Base-by-base conservation (phyloP, 108 stramenopile species). In the Cyclotella distinguenda region DNA sequence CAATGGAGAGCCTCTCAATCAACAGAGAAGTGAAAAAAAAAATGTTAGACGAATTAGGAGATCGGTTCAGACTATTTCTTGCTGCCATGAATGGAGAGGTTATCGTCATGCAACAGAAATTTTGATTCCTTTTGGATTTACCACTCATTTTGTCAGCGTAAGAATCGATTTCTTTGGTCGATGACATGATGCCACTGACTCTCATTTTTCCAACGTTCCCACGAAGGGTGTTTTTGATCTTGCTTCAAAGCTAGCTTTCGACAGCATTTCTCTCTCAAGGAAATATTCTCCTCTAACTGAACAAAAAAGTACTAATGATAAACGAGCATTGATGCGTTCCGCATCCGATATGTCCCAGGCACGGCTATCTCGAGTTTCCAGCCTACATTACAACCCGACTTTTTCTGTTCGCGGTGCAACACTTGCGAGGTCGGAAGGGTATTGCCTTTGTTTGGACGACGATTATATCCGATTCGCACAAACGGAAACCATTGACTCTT, bases 391-490 rank as follows among this genome's bases (percentile, higher is more conserved):
- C 43, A 62, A 68, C 19, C 66, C 84, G 43, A 82, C 90, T 15
- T 80, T 72, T 64, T 81, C 85, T 34, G 91, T 93, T 11, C 82
- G 91, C 23, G 91, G 91, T 34, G 81, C 87, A 15, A 78, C 80
- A 3, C 44, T 83, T 44, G 91, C 91, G 36, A 79, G 87, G 3
- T 84, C 88, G 12, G 88, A 93, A 60, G 86, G 91, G 23, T 92
- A 80, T 53, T 92, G 88, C 58, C 52, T 87, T 25, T 88, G 87
- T 47, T 68, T 85, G 74, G 83, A 86, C 30, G 27, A 55, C 23
- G 77, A 81, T 57, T 67, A 70, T 55, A 64, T 64, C 32, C 33
- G 43, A 30, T 40, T 26, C 26, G 23, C 50, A 12, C 38, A 49
- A 39, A 47, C 67, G 12, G 22, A 47, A 0, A 33, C 26, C 36